Percentiles rank a stretch among this genome's conserved stretches.
Conservation (phyloP, 805 yeast genomes). For the Metschnikowia aberdeeniae region DNA sequence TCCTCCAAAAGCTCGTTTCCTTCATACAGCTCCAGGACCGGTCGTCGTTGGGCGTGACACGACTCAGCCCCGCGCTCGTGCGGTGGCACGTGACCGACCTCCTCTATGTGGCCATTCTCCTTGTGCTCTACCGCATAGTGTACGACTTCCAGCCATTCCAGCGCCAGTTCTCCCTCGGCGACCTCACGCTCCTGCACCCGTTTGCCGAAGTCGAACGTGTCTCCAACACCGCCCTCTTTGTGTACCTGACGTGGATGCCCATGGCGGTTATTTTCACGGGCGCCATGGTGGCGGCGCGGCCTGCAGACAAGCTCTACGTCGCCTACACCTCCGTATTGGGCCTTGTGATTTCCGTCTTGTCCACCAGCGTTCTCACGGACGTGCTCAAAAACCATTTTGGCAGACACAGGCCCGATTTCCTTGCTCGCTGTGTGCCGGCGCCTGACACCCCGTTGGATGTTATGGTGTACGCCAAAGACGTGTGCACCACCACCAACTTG, state of each 20-base stretch:
- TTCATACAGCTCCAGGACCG: constrained; percentile 25
- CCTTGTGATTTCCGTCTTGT: constrained; percentile 51
- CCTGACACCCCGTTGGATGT: constrained; percentile 51
- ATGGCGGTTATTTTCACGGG: constrained; percentile 30
- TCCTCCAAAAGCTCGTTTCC: constrained; percentile 14
- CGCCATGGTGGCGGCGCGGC: constrained; percentile 44
- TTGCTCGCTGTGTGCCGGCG: constrained; percentile 77
- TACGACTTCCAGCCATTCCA: constrained; percentile 54
- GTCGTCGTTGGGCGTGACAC: constrained; percentile 19
- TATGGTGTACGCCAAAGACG: constrained; percentile 58
- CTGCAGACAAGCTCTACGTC: constrained; percentile 52
- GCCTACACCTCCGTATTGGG: constrained; percentile 67
- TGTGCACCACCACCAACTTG: constrained; percentile 52
- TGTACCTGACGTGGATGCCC: constrained; percentile 55
- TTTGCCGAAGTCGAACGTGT: constrained; percentile 73
- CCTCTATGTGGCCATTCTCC: constrained; percentile 20
- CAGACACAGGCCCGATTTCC: constrained; percentile 86
- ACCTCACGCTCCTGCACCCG: constrained; percentile 77
- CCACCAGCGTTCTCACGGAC: constrained; percentile 65
- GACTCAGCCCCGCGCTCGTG: constrained; percentile 7
- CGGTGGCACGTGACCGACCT: constrained; percentile 20
- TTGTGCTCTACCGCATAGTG: constrained; percentile 21
- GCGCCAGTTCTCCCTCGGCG: constrained; percentile 73
- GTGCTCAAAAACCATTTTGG: constrained; percentile 81
- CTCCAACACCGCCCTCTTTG: constrained; percentile 47